These are phyloP conservation scores for Ganoderma meredithae DNA, from an alignment of 1,284 basidiomycete genomes.

Conservation along the genomic window DNA sequence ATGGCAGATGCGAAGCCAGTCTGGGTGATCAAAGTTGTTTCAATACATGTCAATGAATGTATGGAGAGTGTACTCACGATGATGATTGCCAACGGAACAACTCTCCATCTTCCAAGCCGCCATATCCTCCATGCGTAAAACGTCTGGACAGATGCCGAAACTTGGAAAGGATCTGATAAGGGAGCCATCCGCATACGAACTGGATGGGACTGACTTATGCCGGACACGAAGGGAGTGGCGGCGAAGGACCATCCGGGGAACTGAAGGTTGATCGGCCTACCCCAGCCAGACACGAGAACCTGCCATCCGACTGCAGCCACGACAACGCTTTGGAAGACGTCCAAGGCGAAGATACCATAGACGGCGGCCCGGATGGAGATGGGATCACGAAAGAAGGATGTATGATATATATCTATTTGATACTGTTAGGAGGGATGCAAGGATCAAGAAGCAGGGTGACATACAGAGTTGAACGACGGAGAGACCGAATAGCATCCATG, in stretches of 20 bases:
- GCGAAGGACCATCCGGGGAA: neutral
- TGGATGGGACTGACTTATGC: neutral
- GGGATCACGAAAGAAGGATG: neutral
- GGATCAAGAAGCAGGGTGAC: neutral
- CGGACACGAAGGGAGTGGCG: neutral
- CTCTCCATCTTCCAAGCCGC: neutral
- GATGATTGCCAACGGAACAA: neutral
- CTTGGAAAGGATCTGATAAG: neutral
- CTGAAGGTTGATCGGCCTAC: neutral
- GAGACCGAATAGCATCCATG: neutral
- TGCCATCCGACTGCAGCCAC: neutral
- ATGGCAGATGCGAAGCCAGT: neutral
- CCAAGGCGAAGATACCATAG: neutral
- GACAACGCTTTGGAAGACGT: neutral
- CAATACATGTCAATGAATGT: neutral
- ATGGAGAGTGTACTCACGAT: neutral
- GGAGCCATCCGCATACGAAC: neutral
- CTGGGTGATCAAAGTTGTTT: neutral
- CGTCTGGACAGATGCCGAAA: neutral
- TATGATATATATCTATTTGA: neutral
- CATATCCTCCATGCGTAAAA: neutral
- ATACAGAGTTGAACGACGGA: neutral
- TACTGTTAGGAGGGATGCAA: neutral
- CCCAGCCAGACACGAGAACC: neutral
- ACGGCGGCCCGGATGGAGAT: neutral